Conservation (phyloP, 306 rosid genomes). For the Vigna radiata region DNA sequence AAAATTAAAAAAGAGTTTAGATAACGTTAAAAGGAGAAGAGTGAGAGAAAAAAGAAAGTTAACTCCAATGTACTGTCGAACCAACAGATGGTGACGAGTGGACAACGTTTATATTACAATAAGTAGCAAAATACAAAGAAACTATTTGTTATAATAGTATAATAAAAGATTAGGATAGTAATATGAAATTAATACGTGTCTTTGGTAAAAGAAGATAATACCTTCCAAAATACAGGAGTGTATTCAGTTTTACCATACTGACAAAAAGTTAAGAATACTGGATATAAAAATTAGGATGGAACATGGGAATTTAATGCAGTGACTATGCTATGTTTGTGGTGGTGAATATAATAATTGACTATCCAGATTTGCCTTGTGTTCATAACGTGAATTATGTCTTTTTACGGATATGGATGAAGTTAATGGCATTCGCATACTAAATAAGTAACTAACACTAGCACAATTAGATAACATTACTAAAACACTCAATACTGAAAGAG, state of each 20-base stretch:
- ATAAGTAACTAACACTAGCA: background rate
- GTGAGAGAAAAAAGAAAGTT: background rate
- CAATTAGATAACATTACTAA: background rate
- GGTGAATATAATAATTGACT: background rate
- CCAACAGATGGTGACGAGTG: no score
- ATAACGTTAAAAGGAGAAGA: no score
- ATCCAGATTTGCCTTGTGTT: background rate
- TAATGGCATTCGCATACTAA: background rate
- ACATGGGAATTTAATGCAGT: background rate
- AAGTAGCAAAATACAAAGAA: background rate
- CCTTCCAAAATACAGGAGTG: background rate
- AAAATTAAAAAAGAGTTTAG: no score
- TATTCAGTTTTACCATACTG: background rate
- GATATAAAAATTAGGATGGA: background rate
- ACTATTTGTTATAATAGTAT: background rate
- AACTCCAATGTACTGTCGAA: no score
- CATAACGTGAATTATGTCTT: constrained; percentile 10
- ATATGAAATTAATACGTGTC: background rate
- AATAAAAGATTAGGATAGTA: background rate
- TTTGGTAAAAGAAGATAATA: constrained; percentile 1
- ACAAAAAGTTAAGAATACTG: background rate
- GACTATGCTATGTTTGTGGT: background rate
- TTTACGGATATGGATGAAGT: background rate
- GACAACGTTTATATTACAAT: no score
- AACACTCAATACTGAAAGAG: background rate